A percentile compares a stretch with the other conserved stretches of the same genome.
phyloP scores from a whole-genome alignment of 1,284 basidiomycete species.

The Microbotryomycetes sp. region DNA sequence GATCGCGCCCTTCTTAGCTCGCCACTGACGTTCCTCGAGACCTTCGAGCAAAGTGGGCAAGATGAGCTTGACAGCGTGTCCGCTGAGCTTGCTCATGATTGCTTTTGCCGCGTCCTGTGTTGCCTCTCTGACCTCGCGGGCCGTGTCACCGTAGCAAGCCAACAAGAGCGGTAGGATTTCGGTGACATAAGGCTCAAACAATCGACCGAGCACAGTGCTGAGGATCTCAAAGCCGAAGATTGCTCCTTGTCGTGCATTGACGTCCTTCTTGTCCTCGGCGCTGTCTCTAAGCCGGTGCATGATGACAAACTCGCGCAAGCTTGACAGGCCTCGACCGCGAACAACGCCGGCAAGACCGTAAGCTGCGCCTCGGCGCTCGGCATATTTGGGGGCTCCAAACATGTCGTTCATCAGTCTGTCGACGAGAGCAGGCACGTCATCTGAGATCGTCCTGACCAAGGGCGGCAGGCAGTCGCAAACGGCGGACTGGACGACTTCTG shows the following conservation, averaged over 20 bases:
- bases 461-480: constrained; percentile 85
- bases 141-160: constrained; percentile 80
- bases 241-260: constrained; percentile 82
- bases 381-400: constrained; percentile 75
- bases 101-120: constrained; percentile 86
- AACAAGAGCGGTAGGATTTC: constrained; percentile 78
- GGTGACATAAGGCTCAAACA: constrained; percentile 92
- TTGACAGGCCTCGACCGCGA: constrained; percentile 77
- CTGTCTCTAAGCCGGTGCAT: constrained; percentile 67
- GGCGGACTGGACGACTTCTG: constrained; percentile 93
- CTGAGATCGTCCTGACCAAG: constrained; percentile 64
- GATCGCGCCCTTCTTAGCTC: constrained; percentile 96
- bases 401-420: constrained; percentile 70
- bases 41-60: constrained; percentile 83
- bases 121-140: constrained; percentile 85
- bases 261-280: constrained; percentile 81
- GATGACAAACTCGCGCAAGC: constrained; percentile 76
- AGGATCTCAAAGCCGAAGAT: constrained; percentile 94
- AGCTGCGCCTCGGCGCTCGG: constrained; percentile 83
- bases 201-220: constrained; percentile 71
- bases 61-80: constrained; percentile 87
- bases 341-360: constrained; percentile 92
- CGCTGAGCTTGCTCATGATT: constrained; percentile 93
- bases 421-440: constrained; percentile 55
- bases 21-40: constrained; percentile 97